These are phyloP conservation scores for Fusarium ambrosium DNA, from an alignment of 2,329 filamentous ascomycete genomes.

Conservation along the genomic window DNA sequence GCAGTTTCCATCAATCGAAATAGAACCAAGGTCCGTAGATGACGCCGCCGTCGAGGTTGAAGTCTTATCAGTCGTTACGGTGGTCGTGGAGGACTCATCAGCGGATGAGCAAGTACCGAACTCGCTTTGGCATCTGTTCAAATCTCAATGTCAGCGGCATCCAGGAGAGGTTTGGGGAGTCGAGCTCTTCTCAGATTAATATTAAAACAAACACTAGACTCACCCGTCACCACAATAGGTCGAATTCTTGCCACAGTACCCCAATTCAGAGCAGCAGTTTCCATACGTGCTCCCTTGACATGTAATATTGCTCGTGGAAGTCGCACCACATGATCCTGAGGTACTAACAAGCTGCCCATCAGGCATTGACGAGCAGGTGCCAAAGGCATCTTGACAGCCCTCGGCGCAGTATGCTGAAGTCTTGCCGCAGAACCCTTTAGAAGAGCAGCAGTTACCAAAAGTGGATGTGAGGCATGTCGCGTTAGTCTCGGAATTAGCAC, in stretches of 20 bases:
- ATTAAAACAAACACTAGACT: background rate
- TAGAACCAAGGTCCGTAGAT: background rate
- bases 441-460: slow-evolving; percentile 22
- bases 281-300: slow-evolving; percentile 1
- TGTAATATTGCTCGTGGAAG: background rate
- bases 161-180: background rate
- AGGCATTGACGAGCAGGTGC: slow-evolving; percentile 4
- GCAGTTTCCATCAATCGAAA: slow-evolving; percentile 5
- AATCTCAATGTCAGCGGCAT: background rate
- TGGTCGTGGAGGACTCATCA: background rate
- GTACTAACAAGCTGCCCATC: slow-evolving; percentile 1
- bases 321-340: slow-evolving; percentile 4
- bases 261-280: background rate
- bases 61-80: background rate
- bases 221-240: slow-evolving; percentile 3
- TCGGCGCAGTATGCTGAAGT: slow-evolving; percentile 18
- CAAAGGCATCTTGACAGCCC: slow-evolving; percentile 14
- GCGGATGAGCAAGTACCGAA: background rate
- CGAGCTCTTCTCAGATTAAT: background rate
- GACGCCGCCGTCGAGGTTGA: background rate
- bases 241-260: slow-evolving; percentile 2
- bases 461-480: slow-evolving; percentile 25
- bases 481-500: slow-evolving; percentile 21
- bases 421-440: slow-evolving; percentile 20
- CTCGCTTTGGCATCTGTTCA: background rate